A percentile compares a stretch with the other conserved stretches of the same genome.
phyloP scores from a whole-genome alignment of 768 basidiomycete species.

The Auriscalpium orientale region DNA sequence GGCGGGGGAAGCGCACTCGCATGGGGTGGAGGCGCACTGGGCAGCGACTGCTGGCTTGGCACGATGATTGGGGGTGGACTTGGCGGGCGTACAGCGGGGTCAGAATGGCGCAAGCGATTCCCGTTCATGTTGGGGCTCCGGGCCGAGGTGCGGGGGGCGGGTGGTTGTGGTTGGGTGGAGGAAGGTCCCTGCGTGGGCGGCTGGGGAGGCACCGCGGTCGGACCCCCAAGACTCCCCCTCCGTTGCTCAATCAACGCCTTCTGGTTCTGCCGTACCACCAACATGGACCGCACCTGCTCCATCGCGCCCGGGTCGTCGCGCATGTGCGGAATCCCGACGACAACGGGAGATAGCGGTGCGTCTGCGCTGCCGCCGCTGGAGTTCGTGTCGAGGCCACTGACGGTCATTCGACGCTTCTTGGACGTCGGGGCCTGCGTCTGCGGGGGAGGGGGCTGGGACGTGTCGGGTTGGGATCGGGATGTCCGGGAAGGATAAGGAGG shows the following conservation, averaged over 20 bases:
- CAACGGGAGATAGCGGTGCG: slow-evolving; percentile 58
- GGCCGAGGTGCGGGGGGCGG: slow-evolving; percentile 25
- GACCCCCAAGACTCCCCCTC: slow-evolving; percentile 47
- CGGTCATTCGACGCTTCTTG: slow-evolving; percentile 67
- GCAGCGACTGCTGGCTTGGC: slow-evolving; percentile 10
- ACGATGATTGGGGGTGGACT: slow-evolving; percentile 23
- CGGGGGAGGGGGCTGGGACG: slow-evolving; percentile 13
- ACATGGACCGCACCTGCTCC: slow-evolving; percentile 57
- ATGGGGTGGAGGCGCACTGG: slow-evolving; percentile 15
- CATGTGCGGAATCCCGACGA: slow-evolving; percentile 49
- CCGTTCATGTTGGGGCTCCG: slow-evolving; percentile 15
- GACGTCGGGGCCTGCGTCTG: slow-evolving; percentile 32
- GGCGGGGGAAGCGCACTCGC: slow-evolving; percentile 53
- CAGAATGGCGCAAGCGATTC: slow-evolving; percentile 18
- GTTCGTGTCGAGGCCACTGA: slow-evolving; percentile 49
- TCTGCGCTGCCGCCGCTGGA: slow-evolving; percentile 28
- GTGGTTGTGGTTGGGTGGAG: slow-evolving; percentile 20
- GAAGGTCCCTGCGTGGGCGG: slow-evolving; percentile 13
- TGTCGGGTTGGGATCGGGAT: slow-evolving; percentile 6
- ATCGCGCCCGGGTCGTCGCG: slow-evolving; percentile 52
- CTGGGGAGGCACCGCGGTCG: slow-evolving; percentile 17
- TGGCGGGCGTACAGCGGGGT: slow-evolving; percentile 23
- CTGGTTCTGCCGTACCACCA: slow-evolving; percentile 62
- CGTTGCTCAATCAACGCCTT: slow-evolving; percentile 66
- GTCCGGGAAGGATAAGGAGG: slow-evolving; percentile 25